Conservation (phyloP, 345 rosid species). For the Dipteronia sinensis region DNA sequence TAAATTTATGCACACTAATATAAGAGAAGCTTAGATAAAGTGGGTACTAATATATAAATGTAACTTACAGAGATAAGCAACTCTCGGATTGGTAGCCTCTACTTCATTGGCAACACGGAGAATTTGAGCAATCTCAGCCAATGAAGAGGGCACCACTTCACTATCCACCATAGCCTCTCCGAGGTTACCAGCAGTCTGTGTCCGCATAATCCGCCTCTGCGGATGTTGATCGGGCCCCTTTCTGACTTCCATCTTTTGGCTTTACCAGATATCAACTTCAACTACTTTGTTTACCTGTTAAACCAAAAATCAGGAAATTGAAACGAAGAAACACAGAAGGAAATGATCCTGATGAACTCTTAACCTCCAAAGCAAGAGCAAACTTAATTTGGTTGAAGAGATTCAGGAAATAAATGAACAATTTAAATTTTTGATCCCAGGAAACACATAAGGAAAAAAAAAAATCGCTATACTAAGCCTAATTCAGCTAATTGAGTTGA, state of each 20-base stretch:
- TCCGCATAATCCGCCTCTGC: constrained; percentile 54
- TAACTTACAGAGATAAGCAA: constrained; percentile 65
- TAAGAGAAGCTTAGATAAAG: not conserved
- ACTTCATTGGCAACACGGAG: constrained; percentile 73
- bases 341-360: not conserved
- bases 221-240: constrained; percentile 45
- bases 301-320: not conserved
- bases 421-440: not conserved
- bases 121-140: constrained; percentile 65
- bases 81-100: constrained; percentile 55
- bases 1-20: not conserved
- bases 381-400: not conserved
- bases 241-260: constrained; percentile 50
- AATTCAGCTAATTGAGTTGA: constrained; percentile 11
- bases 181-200: constrained; percentile 57
- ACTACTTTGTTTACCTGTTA: constrained; percentile 18
- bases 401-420: not conserved
- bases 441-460: too few relatives aligned
- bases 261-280: constrained; percentile 22
- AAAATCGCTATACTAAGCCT: not conserved
- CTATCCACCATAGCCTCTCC: constrained; percentile 68
- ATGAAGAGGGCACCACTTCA: constrained; percentile 69
- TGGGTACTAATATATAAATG: not conserved
- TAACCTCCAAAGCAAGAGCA: constrained; percentile 1
- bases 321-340: not conserved